These are phyloP conservation scores for Nigrospora sphaerica DNA, from an alignment of 2,329 filamentous ascomycete genomes.

Conservation along the genomic window DNA sequence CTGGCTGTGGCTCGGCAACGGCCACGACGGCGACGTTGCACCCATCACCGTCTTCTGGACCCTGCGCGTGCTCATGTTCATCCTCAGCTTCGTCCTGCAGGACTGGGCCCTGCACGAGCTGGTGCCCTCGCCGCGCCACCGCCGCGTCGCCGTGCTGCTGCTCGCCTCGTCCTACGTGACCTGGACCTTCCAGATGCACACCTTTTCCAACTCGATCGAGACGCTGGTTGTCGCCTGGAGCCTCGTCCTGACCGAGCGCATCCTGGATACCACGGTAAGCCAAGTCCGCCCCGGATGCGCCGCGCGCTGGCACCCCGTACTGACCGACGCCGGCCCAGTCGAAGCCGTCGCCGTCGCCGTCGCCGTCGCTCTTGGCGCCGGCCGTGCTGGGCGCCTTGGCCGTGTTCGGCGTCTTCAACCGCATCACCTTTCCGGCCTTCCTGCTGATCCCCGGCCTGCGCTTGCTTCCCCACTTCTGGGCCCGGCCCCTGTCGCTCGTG, in stretches of 20 bases:
- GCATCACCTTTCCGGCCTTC: constrained; percentile 95
- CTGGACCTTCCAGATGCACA: constrained; percentile 98
- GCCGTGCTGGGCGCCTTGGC: constrained; percentile 71
- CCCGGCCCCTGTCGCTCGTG: constrained; percentile 55
- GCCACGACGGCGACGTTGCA: constrained; percentile 66
- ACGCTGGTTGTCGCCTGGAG: constrained; percentile 91
- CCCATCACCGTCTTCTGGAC: constrained; percentile 88
- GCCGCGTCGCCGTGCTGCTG: constrained; percentile 69
- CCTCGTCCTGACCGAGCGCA: constrained; percentile 82
- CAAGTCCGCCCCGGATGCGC: neutral
- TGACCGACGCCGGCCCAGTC: constrained; percentile 3
- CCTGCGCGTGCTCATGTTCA: constrained; percentile 83
- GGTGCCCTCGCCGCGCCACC: constrained; percentile 65
- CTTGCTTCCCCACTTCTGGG: constrained; percentile 77
- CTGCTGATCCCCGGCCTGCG: constrained; percentile 75
- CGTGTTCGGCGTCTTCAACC: constrained; percentile 87
- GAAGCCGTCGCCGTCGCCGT: constrained; percentile 71
- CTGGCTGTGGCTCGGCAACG: constrained; percentile 86
- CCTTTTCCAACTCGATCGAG: constrained; percentile 96
- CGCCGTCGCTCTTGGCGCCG: constrained; percentile 68
- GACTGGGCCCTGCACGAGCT: constrained; percentile 97
- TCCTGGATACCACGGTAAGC: constrained; percentile 69
- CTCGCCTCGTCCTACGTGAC: constrained; percentile 96
- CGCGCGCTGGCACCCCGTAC: neutral
- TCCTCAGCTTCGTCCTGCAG: constrained; percentile 90